These are phyloP conservation scores for Diaporthe longicolla DNA, from an alignment of 2,329 filamentous ascomycete species.

Conservation along the genomic window DNA sequence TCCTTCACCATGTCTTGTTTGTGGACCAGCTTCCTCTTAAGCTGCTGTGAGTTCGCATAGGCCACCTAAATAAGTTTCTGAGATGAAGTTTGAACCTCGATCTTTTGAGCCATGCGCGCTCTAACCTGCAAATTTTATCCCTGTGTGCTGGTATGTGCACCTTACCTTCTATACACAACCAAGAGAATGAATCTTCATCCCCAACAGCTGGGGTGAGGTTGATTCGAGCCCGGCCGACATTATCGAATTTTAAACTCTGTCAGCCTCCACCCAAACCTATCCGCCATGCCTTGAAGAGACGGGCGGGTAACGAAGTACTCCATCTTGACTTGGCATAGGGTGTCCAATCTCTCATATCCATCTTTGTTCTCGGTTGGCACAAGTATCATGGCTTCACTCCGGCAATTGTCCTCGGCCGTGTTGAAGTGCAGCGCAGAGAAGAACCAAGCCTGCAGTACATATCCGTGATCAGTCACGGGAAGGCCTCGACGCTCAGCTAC, in stretches of 20 bases:
- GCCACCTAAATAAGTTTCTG: background rate
- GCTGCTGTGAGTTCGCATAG: background rate
- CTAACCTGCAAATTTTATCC: background rate
- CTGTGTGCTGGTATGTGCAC: background rate
- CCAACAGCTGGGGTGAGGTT: background rate
- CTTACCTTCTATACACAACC: too few species aligned
- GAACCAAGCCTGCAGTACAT: conserved; percentile 30
- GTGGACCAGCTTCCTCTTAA: too few species aligned
- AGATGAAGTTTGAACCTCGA: background rate
- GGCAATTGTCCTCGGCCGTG: conserved; percentile 20
- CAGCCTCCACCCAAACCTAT: conserved; percentile 19
- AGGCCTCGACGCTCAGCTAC: conserved; percentile 24
- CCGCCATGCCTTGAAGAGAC: conserved; percentile 16
- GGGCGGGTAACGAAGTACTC: conserved; percentile 32
- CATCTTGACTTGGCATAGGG: conserved; percentile 25
- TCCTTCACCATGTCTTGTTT: too few species aligned
- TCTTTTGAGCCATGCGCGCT: background rate
- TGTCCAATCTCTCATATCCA: conserved; percentile 22
- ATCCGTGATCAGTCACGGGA: conserved; percentile 14
- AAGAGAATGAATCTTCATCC: background rate
- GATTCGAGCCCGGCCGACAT: background rate
- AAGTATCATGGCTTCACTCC: conserved; percentile 23
- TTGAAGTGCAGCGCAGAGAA: conserved; percentile 30
- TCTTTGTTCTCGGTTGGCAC: background rate
- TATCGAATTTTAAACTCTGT: conserved; percentile 21